Conservation (phyloP, 164 flowering plant genomes). For the Annona cherimola region DNA sequence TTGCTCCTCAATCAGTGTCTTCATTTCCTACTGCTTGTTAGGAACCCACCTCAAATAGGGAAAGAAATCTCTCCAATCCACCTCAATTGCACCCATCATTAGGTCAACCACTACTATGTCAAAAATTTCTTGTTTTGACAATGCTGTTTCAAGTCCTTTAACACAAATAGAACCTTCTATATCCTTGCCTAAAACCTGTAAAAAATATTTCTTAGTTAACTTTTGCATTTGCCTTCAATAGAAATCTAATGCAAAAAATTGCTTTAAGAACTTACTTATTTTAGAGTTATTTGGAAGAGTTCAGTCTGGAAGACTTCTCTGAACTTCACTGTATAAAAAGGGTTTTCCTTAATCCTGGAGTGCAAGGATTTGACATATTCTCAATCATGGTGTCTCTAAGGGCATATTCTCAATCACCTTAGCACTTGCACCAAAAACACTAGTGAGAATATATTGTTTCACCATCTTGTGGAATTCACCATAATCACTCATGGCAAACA, state of each 20-base stretch:
- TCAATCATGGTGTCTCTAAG: constrained; percentile 61
- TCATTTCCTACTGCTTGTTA: constrained; percentile 52
- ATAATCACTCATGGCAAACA: constrained; percentile 92
- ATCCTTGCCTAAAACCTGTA: constrained; percentile 73
- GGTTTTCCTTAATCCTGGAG: constrained; percentile 25
- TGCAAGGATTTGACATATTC: constrained; percentile 35
- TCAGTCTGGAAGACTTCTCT: constrained; percentile 54
- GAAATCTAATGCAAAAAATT: neutral
- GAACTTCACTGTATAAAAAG: constrained; percentile 48
- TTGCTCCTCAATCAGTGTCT: constrained; percentile 49
- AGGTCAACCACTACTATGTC: constrained; percentile 55
- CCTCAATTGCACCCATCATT: constrained; percentile 87
- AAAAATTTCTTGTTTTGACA: constrained; percentile 60
- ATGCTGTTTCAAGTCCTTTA: constrained; percentile 49
- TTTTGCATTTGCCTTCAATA: neutral
- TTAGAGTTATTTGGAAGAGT: constrained; percentile 70
- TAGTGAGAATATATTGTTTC: constrained; percentile 46
- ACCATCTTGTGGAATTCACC: constrained; percentile 69
- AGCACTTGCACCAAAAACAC: constrained; percentile 67
- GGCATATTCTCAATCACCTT: constrained; percentile 66
- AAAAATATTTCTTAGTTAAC: neutral
- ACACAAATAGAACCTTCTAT: constrained; percentile 59
- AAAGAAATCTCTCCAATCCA: constrained; percentile 97
- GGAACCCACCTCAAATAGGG: constrained; percentile 95
- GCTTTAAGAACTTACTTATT: constrained; percentile 46